A percentile compares a stretch with the other conserved stretches of the same genome.
Evolutionary conservation across 2,329 filamentous ascomycete genomes (phyloP).

Genomic region (Cladosporium sp.): DNA sequence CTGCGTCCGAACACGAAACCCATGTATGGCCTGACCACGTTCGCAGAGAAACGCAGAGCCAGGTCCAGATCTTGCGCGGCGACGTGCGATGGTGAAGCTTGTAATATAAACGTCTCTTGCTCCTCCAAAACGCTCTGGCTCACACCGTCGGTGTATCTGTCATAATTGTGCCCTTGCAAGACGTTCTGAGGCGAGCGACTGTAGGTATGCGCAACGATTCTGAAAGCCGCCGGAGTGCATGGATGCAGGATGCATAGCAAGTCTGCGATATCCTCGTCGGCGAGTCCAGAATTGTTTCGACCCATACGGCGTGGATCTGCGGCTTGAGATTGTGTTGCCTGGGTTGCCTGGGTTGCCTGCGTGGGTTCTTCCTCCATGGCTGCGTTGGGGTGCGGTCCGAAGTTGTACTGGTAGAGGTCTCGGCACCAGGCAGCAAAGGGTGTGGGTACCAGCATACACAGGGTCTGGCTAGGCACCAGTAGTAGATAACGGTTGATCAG

Average conservation of each 20-base stretch:
- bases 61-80: conserved; percentile 56
- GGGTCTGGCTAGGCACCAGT: conserved; percentile 11
- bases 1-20: conserved; percentile 92
- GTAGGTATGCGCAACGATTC: conserved; percentile 64
- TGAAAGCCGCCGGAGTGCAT: conserved; percentile 68
- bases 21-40: conserved; percentile 63
- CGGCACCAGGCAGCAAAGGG: conserved; percentile 13
- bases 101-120: conserved; percentile 51
- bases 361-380: conserved; percentile 9
- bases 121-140: conserved; percentile 35
- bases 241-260: conserved; percentile 88
- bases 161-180: conserved; percentile 48
- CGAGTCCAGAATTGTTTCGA: conserved; percentile 78
- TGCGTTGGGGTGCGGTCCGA: background rate
- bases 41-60: conserved; percentile 75
- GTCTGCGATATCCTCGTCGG: conserved; percentile 79
- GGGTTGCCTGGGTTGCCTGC: background rate
- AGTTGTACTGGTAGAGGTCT: conserved; percentile 9
- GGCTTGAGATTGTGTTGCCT: conserved; percentile 54
- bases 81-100: conserved; percentile 40
- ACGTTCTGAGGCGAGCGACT: conserved; percentile 59
- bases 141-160: conserved; percentile 36
- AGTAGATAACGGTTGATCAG: background rate
- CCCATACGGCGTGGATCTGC: conserved; percentile 75
- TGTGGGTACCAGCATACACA: conserved; percentile 15